Evolutionary conservation across 805 yeast genomes (phyloP), one percentile per base, ranked within the genome.

Genomic region (Ogataea sp.): DNA sequence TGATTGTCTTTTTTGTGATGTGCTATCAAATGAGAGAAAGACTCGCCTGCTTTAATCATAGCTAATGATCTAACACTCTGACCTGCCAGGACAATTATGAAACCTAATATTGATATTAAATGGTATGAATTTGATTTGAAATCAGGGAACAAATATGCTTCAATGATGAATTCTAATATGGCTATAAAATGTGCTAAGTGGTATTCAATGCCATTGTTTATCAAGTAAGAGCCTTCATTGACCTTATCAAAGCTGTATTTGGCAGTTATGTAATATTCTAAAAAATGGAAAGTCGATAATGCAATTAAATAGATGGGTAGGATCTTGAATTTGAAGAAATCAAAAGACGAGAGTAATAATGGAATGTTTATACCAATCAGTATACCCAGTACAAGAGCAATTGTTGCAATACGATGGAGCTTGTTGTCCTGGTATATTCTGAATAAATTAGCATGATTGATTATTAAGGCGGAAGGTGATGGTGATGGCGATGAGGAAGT

Each of bases 1-100:
- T 93, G 98, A 39, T 71, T 71, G 1, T 59, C 48, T 25, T 64
- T 57, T 38, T 71, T 78, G 15, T 61, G 55, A 3, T 71, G 57
- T 35, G 80, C 86, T 2, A 93, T 74, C 32, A 78, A 61, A 59
- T 93, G 99, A 38, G 86, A 82, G 62, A 93, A 93, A 3, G 94
- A 85, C 38, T 73, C 71, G 2, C 88, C 85, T 0, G 97, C 96
- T 0, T 89, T 82, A 43, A 73, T 69, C 98, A 93, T 93, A 1
- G 97, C 90, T 27, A 68, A 38, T 1, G 90, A 71, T 39, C 98
- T 70, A 4, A 76, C 52, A 0, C 50, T 16, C 53, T 93, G 98
- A 1, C 97, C 96, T 1, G 58, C 29, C 0, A 75, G 20, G 0
- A 76, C 51, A 1, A 80, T 21, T 0, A 47, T 13, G 0, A 78